Evolutionary conservation across 345 rosid genomes (phyloP), one percentile per base, ranked within the genome.

Genomic region (Raphanus raphanistrum): DNA sequence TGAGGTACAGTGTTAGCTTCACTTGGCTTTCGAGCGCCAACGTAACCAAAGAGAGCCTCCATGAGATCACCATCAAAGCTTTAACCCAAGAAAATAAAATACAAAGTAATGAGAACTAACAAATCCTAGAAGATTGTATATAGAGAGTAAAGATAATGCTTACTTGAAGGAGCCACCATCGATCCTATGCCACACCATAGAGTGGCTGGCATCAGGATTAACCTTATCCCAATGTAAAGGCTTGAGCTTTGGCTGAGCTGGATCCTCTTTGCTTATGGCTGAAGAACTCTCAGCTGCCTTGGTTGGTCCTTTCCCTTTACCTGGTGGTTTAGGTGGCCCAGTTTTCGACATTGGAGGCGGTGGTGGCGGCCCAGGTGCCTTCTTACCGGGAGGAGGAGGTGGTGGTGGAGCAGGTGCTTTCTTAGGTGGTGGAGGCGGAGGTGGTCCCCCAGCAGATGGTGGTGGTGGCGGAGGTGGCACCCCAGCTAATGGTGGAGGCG

Each of bases 141-240:
- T 32, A 66, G 71, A 71, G 57, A 33, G 29, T 33, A 35, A 62
- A 2, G 2, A 15, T 28, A 28, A 21, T 36, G 62, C 59, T 88
- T 89, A 92, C 98, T 85, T 85, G 74, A 94, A 90, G 43, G 97
- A 94, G 33, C 98, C 98, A 4, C 75, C 82, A 43, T 84, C 84
- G 38, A 94, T 84, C 48, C 87, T 82, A 78, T 92, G 85, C 98
- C 98, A 92, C 71, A 90, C 97, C 91, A 87, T 90, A n/a, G 98
- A 90, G 71, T 77, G 92, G 33, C 85, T 88, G 0, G 72, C 73
- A 75, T 84, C 86, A 71, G 83, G 83, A 33, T 87, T 85, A 55
- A 92, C 79, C 72, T 92, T 92, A 79, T 92, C 97, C 98, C 97
- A 89, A 73, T 92, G 98, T 81, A 92, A 73, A 32, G 98, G 95